Evolutionary conservation across 202 grass and related monocot genomes (phyloP).

Genomic region (Hordeum pubiflorum): DNA sequence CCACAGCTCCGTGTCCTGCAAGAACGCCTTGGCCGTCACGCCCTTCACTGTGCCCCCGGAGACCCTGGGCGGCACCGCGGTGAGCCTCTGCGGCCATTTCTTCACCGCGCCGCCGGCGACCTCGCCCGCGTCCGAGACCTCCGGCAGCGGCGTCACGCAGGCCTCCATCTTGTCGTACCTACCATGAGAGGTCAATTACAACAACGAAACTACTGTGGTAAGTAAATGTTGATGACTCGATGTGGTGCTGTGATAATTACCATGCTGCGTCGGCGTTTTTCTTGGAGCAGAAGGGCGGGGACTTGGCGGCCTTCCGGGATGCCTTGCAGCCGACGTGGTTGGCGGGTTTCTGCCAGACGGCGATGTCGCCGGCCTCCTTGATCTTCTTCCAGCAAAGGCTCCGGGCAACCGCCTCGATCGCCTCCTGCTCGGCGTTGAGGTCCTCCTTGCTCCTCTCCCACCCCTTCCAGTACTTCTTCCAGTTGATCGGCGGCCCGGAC

Average conservation of each 20-base stretch:
- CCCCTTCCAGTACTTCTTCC: conserved; percentile 73
- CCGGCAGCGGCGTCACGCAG: conserved; percentile 69
- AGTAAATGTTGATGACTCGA: neutral
- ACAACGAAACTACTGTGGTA: neutral
- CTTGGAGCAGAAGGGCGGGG: conserved; percentile 49
- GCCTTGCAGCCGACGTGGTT: conserved; percentile 64
- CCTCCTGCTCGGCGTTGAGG: conserved; percentile 64
- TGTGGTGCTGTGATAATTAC: conserved; percentile 19
- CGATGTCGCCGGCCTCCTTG: conserved; percentile 78
- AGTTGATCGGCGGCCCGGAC: conserved; percentile 82
- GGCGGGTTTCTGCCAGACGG: conserved; percentile 82
- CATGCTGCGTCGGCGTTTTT: conserved; percentile 59
- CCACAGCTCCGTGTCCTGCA: conserved; percentile 69
- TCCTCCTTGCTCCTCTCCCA: conserved; percentile 89
- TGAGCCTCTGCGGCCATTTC: conserved; percentile 82
- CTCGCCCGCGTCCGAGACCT: conserved; percentile 30
- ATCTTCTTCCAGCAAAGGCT: conserved; percentile 91
- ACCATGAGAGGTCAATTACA: neutral
- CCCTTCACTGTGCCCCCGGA: conserved; percentile 31
- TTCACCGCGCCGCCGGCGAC: conserved; percentile 51
- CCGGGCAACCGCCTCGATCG: conserved; percentile 52
- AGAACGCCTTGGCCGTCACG: conserved; percentile 51
- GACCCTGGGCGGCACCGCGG: conserved; percentile 59
- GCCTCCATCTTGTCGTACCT: conserved; percentile 93
- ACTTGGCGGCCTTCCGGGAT: conserved; percentile 26